phyloP scores from a whole-genome alignment of 192 early-diverging fungal species.

The Backusella australiensis region DNA sequence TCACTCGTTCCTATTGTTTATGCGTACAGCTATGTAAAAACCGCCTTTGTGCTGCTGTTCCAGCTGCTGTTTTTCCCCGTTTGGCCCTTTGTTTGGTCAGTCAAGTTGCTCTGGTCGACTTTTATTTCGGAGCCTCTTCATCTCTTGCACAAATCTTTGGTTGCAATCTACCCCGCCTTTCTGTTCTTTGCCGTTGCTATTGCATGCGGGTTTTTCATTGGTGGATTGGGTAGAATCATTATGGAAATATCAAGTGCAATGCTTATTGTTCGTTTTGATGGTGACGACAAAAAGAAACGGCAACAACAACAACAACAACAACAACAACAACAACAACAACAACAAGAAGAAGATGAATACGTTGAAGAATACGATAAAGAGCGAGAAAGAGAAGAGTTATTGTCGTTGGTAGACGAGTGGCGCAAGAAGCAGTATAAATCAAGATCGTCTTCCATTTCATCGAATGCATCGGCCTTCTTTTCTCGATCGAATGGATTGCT shows the following conservation, averaged over 20 bases:
- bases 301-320: neutral
- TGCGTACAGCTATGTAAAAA: neutral
- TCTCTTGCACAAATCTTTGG: neutral
- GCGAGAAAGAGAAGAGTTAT: neutral
- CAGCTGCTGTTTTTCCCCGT: neutral
- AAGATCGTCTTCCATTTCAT: neutral
- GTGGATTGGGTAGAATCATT: neutral
- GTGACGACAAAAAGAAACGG: neutral
- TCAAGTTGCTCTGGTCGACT: neutral
- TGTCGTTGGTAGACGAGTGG: neutral
- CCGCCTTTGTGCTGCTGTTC: neutral
- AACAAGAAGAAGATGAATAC: neutral
- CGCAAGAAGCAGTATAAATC: neutral
- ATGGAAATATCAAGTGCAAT: neutral
- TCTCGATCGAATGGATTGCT: neutral
- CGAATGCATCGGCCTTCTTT: neutral
- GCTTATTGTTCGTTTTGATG: neutral
- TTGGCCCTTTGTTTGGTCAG: neutral
- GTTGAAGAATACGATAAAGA: neutral
- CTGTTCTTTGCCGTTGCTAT: slow-evolving; percentile 1
- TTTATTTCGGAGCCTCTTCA: neutral
- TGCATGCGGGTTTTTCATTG: neutral
- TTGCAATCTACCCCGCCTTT: neutral
- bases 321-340: neutral
- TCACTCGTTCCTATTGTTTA: neutral